Base-by-base conservation (phyloP, 768 basidiomycete genomes). In the Harrya chromipes region DNA sequence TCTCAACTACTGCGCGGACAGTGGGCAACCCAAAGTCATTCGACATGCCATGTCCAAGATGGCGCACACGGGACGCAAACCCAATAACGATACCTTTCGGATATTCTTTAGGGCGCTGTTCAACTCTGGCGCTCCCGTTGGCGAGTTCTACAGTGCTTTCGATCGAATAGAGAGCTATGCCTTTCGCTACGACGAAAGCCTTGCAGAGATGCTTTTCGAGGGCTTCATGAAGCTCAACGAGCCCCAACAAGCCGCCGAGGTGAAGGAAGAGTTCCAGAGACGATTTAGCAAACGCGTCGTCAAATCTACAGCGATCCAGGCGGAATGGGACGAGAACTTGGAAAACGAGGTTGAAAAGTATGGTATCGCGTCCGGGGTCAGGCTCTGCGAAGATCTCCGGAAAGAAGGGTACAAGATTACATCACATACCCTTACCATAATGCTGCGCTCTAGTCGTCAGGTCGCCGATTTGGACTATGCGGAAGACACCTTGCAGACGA, bases 51-150 rank as follows among this genome's bases (percentile, higher is more conserved):
- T 53, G 60, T 70, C 51, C 56, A 66, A 53, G 50, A 74, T 74
- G 72, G 66, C 60, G 35, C 60, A 65, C 26, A 60, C 72, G 26
- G 74, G 76, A 36, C 66, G 72, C 43, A 64, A 62, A 38, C 77
- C 80, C 6, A 71, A 69, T 19, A 72, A 68, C 45, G 64, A 72
- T 39, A 79, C 81, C 0, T 82, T 76, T 66, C 61, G 63, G 41
- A 70, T 79, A 41, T 70, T 84, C 53, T 70, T 83, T 49, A 72
- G 66, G 13, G 70, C 73, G n/a, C 68, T 70, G 31, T 71, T 73
- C 50, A 63, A 66, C 43, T 60, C 62, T 12, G 68, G 61, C 27
- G 63, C 69, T 38, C 34, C 68, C 39, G 31, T 58, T 42, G 55
- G 54, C 54, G 65, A 68, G 23, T 73, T 81, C 47, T 62, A 67